Conservation (phyloP, 768 basidiomycete species). For the Mycena crocata region DNA sequence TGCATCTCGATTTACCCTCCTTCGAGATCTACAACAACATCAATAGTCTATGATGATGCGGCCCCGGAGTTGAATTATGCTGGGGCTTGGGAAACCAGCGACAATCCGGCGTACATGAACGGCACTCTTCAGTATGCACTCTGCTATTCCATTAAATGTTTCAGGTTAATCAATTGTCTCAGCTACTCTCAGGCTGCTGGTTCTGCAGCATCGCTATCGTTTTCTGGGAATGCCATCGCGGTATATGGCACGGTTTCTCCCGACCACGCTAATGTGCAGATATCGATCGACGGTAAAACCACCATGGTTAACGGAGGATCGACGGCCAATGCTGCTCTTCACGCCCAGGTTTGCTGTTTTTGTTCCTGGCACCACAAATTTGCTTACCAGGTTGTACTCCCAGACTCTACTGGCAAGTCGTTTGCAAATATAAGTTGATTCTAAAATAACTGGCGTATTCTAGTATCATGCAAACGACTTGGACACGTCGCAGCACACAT, state of each 20-base stretch:
- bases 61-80: slow-evolving; percentile 53
- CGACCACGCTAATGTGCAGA: slow-evolving; percentile 60
- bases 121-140: slow-evolving; percentile 57
- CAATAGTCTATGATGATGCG: slow-evolving; percentile 55
- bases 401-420: slow-evolving; percentile 49
- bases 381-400: background rate
- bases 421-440: slow-evolving; percentile 16
- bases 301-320: slow-evolving; percentile 24
- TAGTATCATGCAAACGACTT: slow-evolving; percentile 58
- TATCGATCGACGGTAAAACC: slow-evolving; percentile 56
- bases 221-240: slow-evolving; percentile 64
- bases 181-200: slow-evolving; percentile 55
- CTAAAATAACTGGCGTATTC: slow-evolving; percentile 1
- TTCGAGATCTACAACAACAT: slow-evolving; percentile 40
- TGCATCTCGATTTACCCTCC: slow-evolving; percentile 10
- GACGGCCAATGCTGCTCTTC: slow-evolving; percentile 41
- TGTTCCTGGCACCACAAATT: background rate
- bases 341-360: slow-evolving; percentile 40
- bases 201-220: slow-evolving; percentile 56
- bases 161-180: background rate
- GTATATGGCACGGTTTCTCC: slow-evolving; percentile 65
- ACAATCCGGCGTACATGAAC: slow-evolving; percentile 45
- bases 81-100: slow-evolving; percentile 52
- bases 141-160: background rate
- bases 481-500: slow-evolving; percentile 50